These are phyloP conservation scores for Aspergillus latus DNA, from an alignment of 2,329 filamentous ascomycete species.

Conservation along the genomic window DNA sequence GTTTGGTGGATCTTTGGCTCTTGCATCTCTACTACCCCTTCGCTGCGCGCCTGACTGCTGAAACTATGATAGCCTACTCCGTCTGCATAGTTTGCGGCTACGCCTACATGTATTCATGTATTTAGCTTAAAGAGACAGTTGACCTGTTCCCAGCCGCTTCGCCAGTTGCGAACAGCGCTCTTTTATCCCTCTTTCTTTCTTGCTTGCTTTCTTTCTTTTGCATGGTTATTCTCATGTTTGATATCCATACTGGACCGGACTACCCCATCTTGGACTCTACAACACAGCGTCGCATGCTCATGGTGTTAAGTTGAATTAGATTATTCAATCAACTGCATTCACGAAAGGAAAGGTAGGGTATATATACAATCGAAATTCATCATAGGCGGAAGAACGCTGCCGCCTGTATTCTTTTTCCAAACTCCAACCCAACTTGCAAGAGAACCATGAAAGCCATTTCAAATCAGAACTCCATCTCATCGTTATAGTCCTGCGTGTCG, in stretches of 20 bases:
- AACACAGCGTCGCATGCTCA: constrained; percentile 32
- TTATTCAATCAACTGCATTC: constrained; percentile 4
- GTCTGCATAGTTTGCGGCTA: background rate
- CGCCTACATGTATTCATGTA: background rate
- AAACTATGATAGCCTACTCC: background rate
- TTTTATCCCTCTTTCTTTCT: background rate
- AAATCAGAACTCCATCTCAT: constrained; percentile 55
- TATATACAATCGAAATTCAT: constrained; percentile 35
- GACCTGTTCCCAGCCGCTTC: background rate
- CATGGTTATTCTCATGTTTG: constrained; percentile 4
- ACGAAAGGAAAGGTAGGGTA: constrained; percentile 31
- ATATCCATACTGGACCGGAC: constrained; percentile 2
- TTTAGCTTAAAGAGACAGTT: background rate
- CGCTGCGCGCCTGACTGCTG: background rate
- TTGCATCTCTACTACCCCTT: background rate
- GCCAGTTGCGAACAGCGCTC: no score
- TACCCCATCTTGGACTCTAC: constrained; percentile 9
- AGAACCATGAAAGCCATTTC: constrained; percentile 18
- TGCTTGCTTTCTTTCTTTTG: constrained; percentile 5
- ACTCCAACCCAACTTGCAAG: constrained; percentile 17
- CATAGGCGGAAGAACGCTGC: constrained; percentile 19
- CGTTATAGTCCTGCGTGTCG: constrained; percentile 51
- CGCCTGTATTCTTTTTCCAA: constrained; percentile 24
- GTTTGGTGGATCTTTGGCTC: background rate
- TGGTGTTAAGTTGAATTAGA: constrained; percentile 35